Evolutionary conservation across 345 rosid species (phyloP).

Genomic region (Hibiscus mutabilis): DNA sequence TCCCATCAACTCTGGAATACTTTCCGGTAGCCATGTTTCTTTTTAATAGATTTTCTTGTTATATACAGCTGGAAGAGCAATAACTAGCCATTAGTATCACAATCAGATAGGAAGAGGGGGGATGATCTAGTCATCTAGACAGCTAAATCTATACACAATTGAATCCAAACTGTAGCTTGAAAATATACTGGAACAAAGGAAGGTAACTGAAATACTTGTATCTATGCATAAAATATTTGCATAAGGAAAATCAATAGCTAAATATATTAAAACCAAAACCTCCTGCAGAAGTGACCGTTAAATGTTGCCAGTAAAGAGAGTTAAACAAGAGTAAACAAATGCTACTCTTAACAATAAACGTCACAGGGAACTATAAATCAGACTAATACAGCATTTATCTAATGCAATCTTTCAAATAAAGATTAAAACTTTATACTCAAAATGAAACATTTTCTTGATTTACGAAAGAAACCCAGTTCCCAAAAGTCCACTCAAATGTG

Average conservation of each 20-base stretch:
- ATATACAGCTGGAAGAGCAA: conserved; percentile 19
- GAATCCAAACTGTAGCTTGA: background rate
- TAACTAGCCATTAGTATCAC: conserved; percentile 1
- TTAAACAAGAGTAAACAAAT: no score
- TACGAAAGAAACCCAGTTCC: background rate
- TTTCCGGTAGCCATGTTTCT: conserved; percentile 54
- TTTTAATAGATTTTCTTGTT: conserved; percentile 10
- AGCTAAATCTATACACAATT: background rate
- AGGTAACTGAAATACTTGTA: background rate
- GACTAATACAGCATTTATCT: background rate
- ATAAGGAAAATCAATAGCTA: background rate
- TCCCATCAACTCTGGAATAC: conserved; percentile 57
- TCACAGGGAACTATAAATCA: no score
- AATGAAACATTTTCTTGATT: background rate
- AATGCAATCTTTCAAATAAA: background rate
- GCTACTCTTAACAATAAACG: no score
- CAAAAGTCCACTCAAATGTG: background rate
- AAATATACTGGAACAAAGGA: background rate
- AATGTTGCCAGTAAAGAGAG: no score
- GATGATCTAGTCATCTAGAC: background rate
- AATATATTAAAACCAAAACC: no score
- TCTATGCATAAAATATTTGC: background rate
- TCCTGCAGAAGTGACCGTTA: no score
- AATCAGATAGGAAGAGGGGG: background rate
- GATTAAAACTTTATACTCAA: background rate